Evolutionary conservation across 306 rosid genomes (phyloP).

Genomic region (Argentina anserina): DNA sequence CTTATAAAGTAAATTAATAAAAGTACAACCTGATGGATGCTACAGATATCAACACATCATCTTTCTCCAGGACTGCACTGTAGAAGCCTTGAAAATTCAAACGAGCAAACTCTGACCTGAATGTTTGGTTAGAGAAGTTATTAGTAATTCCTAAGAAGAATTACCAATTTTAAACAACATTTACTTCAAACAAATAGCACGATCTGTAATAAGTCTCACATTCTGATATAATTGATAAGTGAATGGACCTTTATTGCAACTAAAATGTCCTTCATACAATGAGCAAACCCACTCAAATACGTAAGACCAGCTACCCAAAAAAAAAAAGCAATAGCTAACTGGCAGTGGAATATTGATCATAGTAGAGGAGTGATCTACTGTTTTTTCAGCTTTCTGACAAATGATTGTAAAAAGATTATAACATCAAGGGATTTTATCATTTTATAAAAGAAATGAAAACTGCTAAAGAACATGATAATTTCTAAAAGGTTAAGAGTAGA

Average conservation of each 20-base stretch:
- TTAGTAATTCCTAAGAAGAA: constrained; percentile 17
- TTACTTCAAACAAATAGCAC: neutral
- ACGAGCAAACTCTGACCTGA: constrained; percentile 94
- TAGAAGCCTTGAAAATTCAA: constrained; percentile 92
- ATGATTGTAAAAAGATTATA: neutral
- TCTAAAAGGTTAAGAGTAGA: neutral
- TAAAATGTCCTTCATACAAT: neutral
- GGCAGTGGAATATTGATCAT: neutral
- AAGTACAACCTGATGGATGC: constrained; percentile 81
- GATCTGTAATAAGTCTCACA: neutral
- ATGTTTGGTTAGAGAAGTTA: constrained; percentile 21
- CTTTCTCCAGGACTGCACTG: constrained; percentile 79
- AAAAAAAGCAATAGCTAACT: neutral
- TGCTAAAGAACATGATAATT: neutral
- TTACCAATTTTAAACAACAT: neutral
- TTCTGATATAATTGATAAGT: too few relatives aligned
- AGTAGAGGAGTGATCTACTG: neutral
- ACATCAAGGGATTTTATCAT: neutral
- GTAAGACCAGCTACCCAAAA: neutral
- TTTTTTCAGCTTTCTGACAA: neutral
- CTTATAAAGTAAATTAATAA: neutral
- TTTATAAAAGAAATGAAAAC: neutral
- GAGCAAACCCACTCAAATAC: neutral
- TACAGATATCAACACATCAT: constrained; percentile 75
- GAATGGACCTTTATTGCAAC: neutral